phyloP scores from a whole-genome alignment of 2,329 filamentous ascomycete genomes.

The Ophiostoma quercus region DNA sequence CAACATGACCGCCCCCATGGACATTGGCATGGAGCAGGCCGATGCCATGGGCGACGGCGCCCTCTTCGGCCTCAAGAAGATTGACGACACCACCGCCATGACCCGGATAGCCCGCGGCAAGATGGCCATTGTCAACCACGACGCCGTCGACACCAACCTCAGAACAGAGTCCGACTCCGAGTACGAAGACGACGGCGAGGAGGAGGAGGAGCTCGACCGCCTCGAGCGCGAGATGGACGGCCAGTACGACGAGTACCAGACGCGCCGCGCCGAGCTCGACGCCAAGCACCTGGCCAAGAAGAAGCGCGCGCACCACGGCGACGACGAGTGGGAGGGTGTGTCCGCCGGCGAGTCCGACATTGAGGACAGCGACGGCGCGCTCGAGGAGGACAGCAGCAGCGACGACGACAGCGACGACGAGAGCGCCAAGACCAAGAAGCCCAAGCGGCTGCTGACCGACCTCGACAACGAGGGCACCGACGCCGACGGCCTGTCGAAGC shows the following conservation, averaged over 20 bases:
- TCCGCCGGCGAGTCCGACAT: constrained; percentile 54
- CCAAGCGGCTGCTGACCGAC: constrained; percentile 54
- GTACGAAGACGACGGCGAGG: constrained; percentile 50
- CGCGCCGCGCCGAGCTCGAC: constrained; percentile 71
- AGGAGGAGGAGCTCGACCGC: constrained; percentile 73
- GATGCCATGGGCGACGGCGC: constrained; percentile 72
- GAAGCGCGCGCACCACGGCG: constrained; percentile 70
- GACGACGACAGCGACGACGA: constrained; percentile 57
- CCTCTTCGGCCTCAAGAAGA: constrained; percentile 78
- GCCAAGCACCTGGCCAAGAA: constrained; percentile 89
- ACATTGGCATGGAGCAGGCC: constrained; percentile 86
- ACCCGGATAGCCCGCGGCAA: constrained; percentile 68
- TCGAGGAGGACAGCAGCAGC: constrained; percentile 59
- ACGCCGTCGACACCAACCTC: constrained; percentile 22
- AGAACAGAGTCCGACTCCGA: constrained; percentile 46
- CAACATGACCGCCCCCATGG: constrained; percentile 92
- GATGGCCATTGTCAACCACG: constrained; percentile 57
- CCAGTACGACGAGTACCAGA: constrained; percentile 82
- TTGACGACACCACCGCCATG: constrained; percentile 69
- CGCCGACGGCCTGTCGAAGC: constrained; percentile 65
- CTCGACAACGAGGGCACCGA: constrained; percentile 51
- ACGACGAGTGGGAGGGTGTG: constrained; percentile 90
- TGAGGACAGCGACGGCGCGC: constrained; percentile 45
- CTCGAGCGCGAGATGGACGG: constrained; percentile 80
- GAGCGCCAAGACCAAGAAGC: constrained; percentile 44